Base-by-base conservation (phyloP, 192 early-diverging fungal genomes). In the Obelidium mucronatum region DNA sequence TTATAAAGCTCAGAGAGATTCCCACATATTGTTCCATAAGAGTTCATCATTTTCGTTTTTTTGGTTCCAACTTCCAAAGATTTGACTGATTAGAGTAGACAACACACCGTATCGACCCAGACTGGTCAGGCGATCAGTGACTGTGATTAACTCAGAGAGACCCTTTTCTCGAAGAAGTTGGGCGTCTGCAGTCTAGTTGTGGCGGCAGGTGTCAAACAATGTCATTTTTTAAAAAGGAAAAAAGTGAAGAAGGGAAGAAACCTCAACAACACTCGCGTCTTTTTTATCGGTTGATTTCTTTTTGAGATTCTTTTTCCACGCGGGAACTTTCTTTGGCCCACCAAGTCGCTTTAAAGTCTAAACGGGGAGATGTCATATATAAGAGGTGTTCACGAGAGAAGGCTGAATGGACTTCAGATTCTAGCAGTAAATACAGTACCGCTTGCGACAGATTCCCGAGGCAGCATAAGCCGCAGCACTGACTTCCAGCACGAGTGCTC, bases 281-380 rank as follows among this genome's bases (percentile, higher is more conserved):
- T 30, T 42, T 30, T 24, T 34, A 52, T 44, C 68, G 61, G 40
- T 58, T 3, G 40, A 35, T 56, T 80, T 77, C 61, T 81, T 80
- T 34, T 67, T 63, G 33, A 81, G 80, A 33, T 82, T 82, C 74
- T 82, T 82, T 73, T 83, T 83, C 71, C 79, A 77, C 60, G 66
- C 68, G 11, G 80, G 69, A 28, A 63, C 33, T 33, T 73, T 71
- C 53, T 61, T 72, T 56, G 78, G 73, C 17, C 60, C 63, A 2
- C 78, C 82, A 26, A 82, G 68, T 24, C 85, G 79, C 22, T 80
- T 80, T 64, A 86, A 67, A 15, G 85, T 75, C 79, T 81, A 59
- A 60, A 13, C 58, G 34, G n/a, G n/a, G n/a, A n/a, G n/a, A n/a
- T n/a, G n/a, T n/a, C n/a, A n/a, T n/a, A n/a, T n/a, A n/a, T n/a